Percentiles rank a stretch among this genome's conserved stretches.
phyloP scores from a whole-genome alignment of 306 rosid genomes.

The Vigna radiata region DNA sequence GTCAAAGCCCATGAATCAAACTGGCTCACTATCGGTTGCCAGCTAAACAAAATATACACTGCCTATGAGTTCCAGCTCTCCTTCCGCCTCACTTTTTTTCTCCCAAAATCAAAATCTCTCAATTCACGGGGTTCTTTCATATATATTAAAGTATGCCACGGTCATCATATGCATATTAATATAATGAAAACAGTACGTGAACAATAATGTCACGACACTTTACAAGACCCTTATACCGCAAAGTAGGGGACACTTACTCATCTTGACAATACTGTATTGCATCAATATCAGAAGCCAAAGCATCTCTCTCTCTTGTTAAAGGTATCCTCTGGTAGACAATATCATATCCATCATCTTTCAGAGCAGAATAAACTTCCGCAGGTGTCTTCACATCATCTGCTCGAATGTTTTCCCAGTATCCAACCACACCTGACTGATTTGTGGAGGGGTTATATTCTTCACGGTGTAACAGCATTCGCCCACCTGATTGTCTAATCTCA shows the following conservation, averaged over 20 bases:
- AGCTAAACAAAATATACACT: too few species aligned
- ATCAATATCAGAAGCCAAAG: constrained; percentile 78
- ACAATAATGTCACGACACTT: constrained; percentile 14
- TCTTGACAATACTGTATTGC: constrained; percentile 73
- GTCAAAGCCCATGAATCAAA: too few species aligned
- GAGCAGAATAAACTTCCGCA: constrained; percentile 73
- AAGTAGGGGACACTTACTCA: constrained; percentile 59
- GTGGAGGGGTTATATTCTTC: constrained; percentile 74
- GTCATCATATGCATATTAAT: too few species aligned
- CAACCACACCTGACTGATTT: constrained; percentile 73
- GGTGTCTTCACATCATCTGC: constrained; percentile 84
- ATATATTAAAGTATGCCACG: too few species aligned
- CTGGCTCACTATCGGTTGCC: too few species aligned
- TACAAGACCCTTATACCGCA: background rate
- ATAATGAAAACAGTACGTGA: constrained; percentile 2
- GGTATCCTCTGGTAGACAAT: constrained; percentile 72
- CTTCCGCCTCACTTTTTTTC: too few species aligned
- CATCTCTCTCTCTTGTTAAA: constrained; percentile 78
- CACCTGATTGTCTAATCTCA: constrained; percentile 73
- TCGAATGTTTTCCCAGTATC: constrained; percentile 77
- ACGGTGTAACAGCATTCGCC: constrained; percentile 80
- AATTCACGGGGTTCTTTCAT: too few species aligned
- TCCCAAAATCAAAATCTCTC: too few species aligned
- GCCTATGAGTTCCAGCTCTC: too few species aligned
- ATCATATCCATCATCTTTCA: constrained; percentile 68